Evolutionary conservation across 176 grass and related monocot species (phyloP).

Genomic region (Triticum dicoccoides): DNA sequence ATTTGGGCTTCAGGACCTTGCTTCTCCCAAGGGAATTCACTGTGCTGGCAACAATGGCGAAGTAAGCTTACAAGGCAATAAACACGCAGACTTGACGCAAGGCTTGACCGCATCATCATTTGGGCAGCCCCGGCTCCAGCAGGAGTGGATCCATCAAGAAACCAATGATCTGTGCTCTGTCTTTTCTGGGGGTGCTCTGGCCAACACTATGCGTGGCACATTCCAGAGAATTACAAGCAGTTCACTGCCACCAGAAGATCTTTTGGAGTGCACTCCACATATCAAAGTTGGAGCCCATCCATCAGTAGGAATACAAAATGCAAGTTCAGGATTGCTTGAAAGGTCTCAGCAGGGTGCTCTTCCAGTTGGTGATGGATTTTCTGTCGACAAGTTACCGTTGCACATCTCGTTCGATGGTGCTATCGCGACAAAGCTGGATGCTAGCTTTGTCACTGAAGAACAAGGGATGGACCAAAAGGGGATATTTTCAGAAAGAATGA

Average conservation of each 20-base stretch:
- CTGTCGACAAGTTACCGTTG: constrained; percentile 34
- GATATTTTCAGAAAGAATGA: constrained; percentile 24
- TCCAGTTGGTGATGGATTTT: constrained; percentile 40
- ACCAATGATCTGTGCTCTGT: constrained; percentile 33
- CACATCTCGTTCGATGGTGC: constrained; percentile 31
- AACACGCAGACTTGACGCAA: constrained; percentile 42
- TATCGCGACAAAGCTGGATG: constrained; percentile 24
- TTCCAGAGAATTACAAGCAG: constrained; percentile 47
- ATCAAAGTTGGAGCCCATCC: constrained; percentile 28
- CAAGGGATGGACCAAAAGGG: constrained; percentile 15
- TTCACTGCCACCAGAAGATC: constrained; percentile 41
- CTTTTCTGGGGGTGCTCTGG: constrained; percentile 43
- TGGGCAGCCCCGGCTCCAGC: constrained; percentile 45
- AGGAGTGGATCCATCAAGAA: constrained; percentile 62
- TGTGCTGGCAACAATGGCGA: constrained; percentile 25
- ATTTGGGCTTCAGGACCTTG: constrained; percentile 54
- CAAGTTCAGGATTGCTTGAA: constrained; percentile 36
- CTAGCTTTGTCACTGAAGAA: constrained; percentile 25
- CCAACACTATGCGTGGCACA: constrained; percentile 31
- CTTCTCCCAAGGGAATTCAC: constrained; percentile 50
- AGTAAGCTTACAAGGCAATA: constrained; percentile 43
- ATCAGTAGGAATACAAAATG: constrained; percentile 30
- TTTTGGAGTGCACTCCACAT: constrained; percentile 40
- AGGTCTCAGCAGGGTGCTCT: constrained; percentile 32
- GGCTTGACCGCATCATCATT: constrained; percentile 33